Percentiles rank a stretch among this genome's conserved stretches.
phyloP scores from a whole-genome alignment of 306 rosid genomes.

The Aeschynomene evenia region DNA sequence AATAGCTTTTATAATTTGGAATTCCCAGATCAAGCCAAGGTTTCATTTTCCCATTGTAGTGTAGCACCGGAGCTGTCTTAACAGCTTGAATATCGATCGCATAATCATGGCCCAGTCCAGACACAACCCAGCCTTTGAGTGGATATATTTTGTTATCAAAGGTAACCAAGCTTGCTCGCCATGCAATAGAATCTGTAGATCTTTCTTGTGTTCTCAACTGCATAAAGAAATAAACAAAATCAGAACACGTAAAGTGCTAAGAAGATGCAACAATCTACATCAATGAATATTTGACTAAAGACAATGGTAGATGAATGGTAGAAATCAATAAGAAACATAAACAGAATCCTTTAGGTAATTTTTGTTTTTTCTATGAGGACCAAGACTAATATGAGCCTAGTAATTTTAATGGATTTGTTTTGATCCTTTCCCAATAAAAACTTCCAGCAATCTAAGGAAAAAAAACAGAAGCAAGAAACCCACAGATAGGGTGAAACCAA shows the following conservation, averaged over 20 bases:
- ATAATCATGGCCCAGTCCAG: conserved; percentile 87
- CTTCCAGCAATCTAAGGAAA: neutral
- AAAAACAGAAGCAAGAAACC: neutral
- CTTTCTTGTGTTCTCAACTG: conserved; percentile 47
- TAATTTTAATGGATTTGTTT: conserved; percentile 6
- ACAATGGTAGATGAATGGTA: neutral
- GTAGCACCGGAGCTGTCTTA: conserved; percentile 55
- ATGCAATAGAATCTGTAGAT: conserved; percentile 40
- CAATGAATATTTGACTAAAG: neutral
- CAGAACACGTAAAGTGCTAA: conserved; percentile 30
- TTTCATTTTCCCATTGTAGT: conserved; percentile 93
- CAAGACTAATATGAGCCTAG: conserved; percentile 9
- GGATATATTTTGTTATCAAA: conserved; percentile 66
- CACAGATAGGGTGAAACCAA: neutral
- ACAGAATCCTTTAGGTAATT: conserved; percentile 6
- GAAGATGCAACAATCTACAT: conserved; percentile 1
- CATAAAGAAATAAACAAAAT: conserved; percentile 25
- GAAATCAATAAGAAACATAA: neutral
- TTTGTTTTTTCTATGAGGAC: neutral
- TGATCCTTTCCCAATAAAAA: neutral
- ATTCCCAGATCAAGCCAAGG: conserved; percentile 99
- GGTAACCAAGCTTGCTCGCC: conserved; percentile 79
- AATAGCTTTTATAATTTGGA: conserved; percentile 66
- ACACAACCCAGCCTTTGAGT: conserved; percentile 68
- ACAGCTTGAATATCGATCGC: conserved; percentile 34